Evolutionary conservation across 495 filamentous ascomycete species (phyloP), one percentile per base, ranked within the genome.

Genomic region (Daldinia loculata): DNA sequence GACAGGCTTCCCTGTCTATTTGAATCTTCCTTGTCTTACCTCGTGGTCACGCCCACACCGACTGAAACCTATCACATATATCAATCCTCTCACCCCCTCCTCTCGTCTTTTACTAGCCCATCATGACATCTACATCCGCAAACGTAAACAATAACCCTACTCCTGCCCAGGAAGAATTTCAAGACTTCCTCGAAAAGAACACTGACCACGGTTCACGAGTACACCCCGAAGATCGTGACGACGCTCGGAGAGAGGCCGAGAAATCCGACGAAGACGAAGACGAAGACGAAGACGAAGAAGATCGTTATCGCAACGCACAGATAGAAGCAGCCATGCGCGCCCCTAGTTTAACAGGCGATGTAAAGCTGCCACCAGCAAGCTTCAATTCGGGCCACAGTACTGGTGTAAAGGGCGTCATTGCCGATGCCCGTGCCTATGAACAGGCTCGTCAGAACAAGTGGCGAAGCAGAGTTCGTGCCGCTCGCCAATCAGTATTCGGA

Each of bases 361-460:
- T 90, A 75, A 90, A 85, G 66, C 79, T 88, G 65, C 87, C 85
- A 27, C 84, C 84, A 27, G 80, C 82, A 15, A 86, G 87, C 58
- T 95, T 90, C 81, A 89, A 95, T 73, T 87, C 88, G 68, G 92
- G 95, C 74, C 77, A 80, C 53, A 81, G 81, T 24, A 96, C 96
- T n/a, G 95, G 95, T 27, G 96, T 97, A 61, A 98, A 98, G 82
- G 95, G 95, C 71, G 95, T 99, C 78, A 98, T 99, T 67, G 94
- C 96, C 70, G 95, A 99, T 76, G 95, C 95, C 26, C 88, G 92
- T 68, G 90, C 92, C 59, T 98, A 94, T 76, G 94, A 98, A 80
- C 88, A 89, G 59, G 93, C 94, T 11, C 89, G 89, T 57, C 91
- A 90, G 71, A 84, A 81, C 69, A 91, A 87, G 68, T 85, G 86